Conservation (phyloP, 805 yeast genomes). For the Kluyveromyces aestuarii region DNA sequence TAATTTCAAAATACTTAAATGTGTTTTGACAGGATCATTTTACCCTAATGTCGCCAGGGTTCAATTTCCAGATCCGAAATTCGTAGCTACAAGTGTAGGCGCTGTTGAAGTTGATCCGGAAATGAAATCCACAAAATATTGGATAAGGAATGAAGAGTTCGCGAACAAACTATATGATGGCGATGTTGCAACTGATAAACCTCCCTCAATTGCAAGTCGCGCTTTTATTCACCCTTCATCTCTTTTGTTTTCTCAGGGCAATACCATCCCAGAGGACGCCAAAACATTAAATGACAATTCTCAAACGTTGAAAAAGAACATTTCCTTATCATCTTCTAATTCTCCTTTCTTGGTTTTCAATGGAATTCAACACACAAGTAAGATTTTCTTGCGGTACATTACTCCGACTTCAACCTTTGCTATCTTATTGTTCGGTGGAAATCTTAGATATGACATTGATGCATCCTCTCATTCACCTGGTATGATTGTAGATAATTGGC, state of each 20-base stretch:
- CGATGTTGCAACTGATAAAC: conserved; percentile 10
- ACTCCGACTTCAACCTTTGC: conserved; percentile 75
- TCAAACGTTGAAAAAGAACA: conserved; percentile 11
- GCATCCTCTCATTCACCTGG: conserved; percentile 63
- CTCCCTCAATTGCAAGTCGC: conserved; percentile 47
- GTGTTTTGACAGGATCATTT: conserved; percentile 70
- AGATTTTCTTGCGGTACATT: conserved; percentile 59
- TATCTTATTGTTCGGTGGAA: conserved; percentile 74
- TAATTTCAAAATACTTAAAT: conserved; percentile 45
- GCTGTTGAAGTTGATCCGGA: conserved; percentile 83
- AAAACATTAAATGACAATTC: conserved; percentile 15
- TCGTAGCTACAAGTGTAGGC: conserved; percentile 59
- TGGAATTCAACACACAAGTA: conserved; percentile 52
- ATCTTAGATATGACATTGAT: conserved; percentile 46
- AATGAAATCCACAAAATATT: conserved; percentile 58
- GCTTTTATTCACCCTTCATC: conserved; percentile 88
- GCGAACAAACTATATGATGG: conserved; percentile 23
- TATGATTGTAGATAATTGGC: conserved; percentile 78
- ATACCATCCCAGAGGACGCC: conserved; percentile 17
- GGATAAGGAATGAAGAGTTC: conserved; percentile 58
- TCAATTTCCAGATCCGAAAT: conserved; percentile 76
- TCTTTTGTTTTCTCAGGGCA: conserved; percentile 46
- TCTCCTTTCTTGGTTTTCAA: conserved; percentile 57
- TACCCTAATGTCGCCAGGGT: conserved; percentile 80
- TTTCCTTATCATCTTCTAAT: conserved; percentile 29